Evolutionary conservation across 805 yeast species (phyloP).

Genomic region (Cyberlindnera xishuangbannaensis): DNA sequence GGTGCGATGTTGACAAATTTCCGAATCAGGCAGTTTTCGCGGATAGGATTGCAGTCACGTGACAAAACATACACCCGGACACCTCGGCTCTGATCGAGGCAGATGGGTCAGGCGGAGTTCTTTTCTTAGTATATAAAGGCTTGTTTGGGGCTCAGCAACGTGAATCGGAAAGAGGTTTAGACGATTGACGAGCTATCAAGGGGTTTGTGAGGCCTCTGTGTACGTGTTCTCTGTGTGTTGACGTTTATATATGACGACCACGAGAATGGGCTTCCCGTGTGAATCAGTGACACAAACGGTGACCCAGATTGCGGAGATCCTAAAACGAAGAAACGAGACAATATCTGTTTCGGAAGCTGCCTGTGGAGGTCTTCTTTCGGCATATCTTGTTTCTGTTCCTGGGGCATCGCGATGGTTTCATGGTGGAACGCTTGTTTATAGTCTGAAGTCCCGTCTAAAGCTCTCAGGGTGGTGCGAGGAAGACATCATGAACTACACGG

Average conservation of each 20-base stretch:
- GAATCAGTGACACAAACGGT: slow-evolving; percentile 45
- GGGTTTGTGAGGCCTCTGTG: no score
- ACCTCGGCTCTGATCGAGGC: no score
- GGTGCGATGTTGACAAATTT: slow-evolving; percentile 9
- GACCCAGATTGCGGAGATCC: slow-evolving; percentile 47
- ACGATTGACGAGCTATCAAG: no score
- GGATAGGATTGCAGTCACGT: slow-evolving; percentile 3
- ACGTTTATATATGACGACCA: no score
- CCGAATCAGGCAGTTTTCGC: slow-evolving; percentile 6
- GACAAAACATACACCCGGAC: background rate
- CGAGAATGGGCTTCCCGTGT: slow-evolving; percentile 55
- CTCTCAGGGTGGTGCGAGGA: slow-evolving; percentile 73
- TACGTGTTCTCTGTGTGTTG: no score
- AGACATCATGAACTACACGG: slow-evolving; percentile 70
- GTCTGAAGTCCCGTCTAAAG: slow-evolving; percentile 66
- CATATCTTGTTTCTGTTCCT: slow-evolving; percentile 74
- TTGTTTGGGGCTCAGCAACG: no score
- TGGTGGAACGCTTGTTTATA: slow-evolving; percentile 79
- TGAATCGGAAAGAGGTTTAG: no score
- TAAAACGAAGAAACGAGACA: slow-evolving; percentile 52
- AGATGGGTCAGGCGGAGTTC: no score
- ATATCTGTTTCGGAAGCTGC: slow-evolving; percentile 83
- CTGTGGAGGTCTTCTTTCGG: slow-evolving; percentile 81
- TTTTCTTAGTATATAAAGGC: no score
- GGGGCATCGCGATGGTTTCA: slow-evolving; percentile 82